Percentiles rank a stretch among this genome's conserved stretches.
phyloP scores from a whole-genome alignment of 768 basidiomycete genomes.

The Hypsizygus marmoreus region DNA sequence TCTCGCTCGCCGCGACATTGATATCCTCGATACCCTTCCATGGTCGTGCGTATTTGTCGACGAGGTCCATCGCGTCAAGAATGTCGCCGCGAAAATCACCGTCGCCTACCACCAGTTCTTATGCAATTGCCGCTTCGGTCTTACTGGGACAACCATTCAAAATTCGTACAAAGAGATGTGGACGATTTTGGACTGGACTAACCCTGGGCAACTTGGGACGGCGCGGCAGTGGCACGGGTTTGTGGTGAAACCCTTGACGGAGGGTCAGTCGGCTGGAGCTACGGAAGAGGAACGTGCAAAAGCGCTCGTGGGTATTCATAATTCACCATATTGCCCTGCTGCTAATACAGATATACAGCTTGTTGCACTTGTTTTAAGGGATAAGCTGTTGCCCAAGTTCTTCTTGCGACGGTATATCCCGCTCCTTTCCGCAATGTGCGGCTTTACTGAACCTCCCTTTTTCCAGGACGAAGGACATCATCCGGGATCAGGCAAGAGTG shows the following conservation, averaged over 20 bases:
- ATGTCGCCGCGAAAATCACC: conserved; percentile 65
- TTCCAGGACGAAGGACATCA: conserved; percentile 73
- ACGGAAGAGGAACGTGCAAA: conserved; percentile 61
- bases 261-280: conserved; percentile 68
- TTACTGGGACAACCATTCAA: conserved; percentile 82
- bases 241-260: conserved; percentile 65
- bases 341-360: conserved; percentile 30
- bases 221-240: conserved; percentile 74
- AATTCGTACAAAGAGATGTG: conserved; percentile 91
- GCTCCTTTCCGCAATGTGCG: not conserved
- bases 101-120: conserved; percentile 70
- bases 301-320: conserved; percentile 42
- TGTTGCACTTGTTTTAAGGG: conserved; percentile 62
- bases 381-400: conserved; percentile 75
- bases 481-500: conserved; percentile 59
- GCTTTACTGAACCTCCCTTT: not conserved
- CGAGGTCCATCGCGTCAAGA: conserved; percentile 91
- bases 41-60: conserved; percentile 82
- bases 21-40: conserved; percentile 62
- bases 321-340: not conserved
- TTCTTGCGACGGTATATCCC: conserved; percentile 71
- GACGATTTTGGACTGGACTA: conserved; percentile 93
- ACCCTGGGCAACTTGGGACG: conserved; percentile 76
- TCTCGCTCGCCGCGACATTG: conserved; percentile 70
- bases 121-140: conserved; percentile 73